These are phyloP conservation scores for Fusarium equiseti DNA, from an alignment of 2,329 filamentous ascomycete species.

Conservation along the genomic window DNA sequence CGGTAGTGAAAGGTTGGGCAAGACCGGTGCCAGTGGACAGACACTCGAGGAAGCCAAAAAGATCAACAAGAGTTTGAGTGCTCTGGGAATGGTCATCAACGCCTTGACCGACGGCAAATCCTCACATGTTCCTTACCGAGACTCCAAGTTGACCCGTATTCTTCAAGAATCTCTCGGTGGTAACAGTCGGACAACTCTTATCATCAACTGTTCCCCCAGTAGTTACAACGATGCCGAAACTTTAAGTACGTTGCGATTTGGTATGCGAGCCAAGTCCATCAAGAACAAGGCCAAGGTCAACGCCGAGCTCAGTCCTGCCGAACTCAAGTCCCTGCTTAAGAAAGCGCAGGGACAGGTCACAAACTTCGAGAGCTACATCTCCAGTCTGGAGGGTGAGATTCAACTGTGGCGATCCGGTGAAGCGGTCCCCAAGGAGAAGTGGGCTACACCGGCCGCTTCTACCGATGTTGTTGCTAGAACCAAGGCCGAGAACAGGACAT, in stretches of 20 bases:
- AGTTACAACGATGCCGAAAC: constrained; percentile 98
- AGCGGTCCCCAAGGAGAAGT: constrained; percentile 86
- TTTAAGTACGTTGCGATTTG: constrained; percentile 90
- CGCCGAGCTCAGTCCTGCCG: constrained; percentile 92
- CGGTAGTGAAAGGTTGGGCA: constrained; percentile 98
- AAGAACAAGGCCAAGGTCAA: constrained; percentile 99
- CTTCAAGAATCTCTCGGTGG: constrained; percentile 96
- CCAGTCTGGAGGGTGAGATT: constrained; percentile 85
- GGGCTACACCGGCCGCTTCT: constrained; percentile 76
- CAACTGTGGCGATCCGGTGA: constrained; percentile 90
- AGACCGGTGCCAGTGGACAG: constrained; percentile 97
- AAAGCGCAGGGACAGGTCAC: constrained; percentile 92
- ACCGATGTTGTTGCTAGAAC: constrained; percentile 57
- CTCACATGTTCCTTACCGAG: constrained; percentile 93
- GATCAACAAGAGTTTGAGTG: constrained; percentile 99
- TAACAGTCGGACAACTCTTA: constrained; percentile 97
- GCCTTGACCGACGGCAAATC: constrained; percentile 97
- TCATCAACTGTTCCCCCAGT: constrained; percentile 99
- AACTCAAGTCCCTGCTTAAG: constrained; percentile 92
- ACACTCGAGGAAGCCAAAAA: constrained; percentile 99
- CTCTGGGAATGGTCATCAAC: constrained; percentile 99
- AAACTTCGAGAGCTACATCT: constrained; percentile 88
- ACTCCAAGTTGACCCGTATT: constrained; percentile 97
- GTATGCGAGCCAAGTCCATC: constrained; percentile 96
- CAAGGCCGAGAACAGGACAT: constrained; percentile 57